A percentile compares a stretch with the other conserved stretches of the same genome.
Evolutionary conservation across 2,329 filamentous ascomycete species (phyloP).

Genomic region (Helicocarpus griseus): DNA sequence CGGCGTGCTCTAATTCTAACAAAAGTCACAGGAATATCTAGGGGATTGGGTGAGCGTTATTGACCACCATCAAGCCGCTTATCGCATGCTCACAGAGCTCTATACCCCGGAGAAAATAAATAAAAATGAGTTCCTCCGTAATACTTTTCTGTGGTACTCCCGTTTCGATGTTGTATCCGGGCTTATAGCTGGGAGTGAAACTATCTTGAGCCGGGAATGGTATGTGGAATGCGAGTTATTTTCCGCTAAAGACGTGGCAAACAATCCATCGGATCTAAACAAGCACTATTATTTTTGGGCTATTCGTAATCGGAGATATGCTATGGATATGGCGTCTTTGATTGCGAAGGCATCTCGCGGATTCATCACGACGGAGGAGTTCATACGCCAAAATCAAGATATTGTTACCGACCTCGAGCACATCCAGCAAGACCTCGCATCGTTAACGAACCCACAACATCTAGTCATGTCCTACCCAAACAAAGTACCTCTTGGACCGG

Average conservation of each 20-base stretch:
- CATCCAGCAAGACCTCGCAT: slow-evolving; percentile 46
- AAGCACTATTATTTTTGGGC: slow-evolving; percentile 60
- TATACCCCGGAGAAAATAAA: slow-evolving; percentile 68
- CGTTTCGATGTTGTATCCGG: slow-evolving; percentile 80
- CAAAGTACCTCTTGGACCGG: slow-evolving; percentile 41
- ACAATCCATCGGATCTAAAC: slow-evolving; percentile 52
- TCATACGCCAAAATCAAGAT: slow-evolving; percentile 50
- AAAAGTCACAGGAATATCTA: slow-evolving; percentile 62
- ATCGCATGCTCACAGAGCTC: slow-evolving; percentile 66
- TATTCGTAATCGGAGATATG: slow-evolving; percentile 60
- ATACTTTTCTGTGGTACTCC: slow-evolving; percentile 78
- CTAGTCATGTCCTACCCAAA: slow-evolving; percentile 56
- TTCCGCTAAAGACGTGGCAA: slow-evolving; percentile 49
- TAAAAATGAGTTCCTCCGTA: slow-evolving; percentile 59
- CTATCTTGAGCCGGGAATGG: slow-evolving; percentile 68
- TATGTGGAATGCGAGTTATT: slow-evolving; percentile 56
- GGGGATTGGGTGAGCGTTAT: slow-evolving; percentile 93
- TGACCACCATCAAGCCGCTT: slow-evolving; percentile 83
- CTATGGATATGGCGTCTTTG: slow-evolving; percentile 69
- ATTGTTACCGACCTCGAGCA: slow-evolving; percentile 37
- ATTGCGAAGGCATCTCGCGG: slow-evolving; percentile 59
- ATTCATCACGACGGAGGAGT: slow-evolving; percentile 55
- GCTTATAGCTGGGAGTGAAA: slow-evolving; percentile 69
- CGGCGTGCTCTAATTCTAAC: neutral
- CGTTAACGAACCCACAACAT: slow-evolving; percentile 52